These are phyloP conservation scores for Apostasia shenzhenica DNA, from an alignment of 106 monocot genomes.

Conservation along the genomic window DNA sequence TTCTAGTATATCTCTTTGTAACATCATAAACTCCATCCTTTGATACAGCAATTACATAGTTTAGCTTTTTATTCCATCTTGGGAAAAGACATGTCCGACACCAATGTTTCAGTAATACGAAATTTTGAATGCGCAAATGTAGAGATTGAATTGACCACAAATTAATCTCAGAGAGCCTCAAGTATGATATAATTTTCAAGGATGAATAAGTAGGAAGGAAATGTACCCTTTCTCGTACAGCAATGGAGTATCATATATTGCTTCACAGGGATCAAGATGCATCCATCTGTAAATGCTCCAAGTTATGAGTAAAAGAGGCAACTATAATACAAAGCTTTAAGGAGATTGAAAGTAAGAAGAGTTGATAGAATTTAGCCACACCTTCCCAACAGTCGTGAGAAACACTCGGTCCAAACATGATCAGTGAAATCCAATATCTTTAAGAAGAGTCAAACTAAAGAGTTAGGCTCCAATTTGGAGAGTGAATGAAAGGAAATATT, in stretches of 20 bases:
- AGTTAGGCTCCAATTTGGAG: not conserved
- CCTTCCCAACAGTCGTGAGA: slow-evolving; percentile 69
- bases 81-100: slow-evolving; percentile 8
- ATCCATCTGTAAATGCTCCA: slow-evolving; percentile 68
- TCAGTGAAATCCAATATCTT: slow-evolving; percentile 94
- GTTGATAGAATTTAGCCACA: slow-evolving; percentile 4
- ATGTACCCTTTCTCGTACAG: slow-evolving; percentile 91
- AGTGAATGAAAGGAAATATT: not conserved
- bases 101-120: slow-evolving; percentile 3
- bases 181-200: not conserved
- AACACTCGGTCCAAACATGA: slow-evolving; percentile 98
- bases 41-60: slow-evolving; percentile 79
- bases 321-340: not conserved
- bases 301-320: slow-evolving; percentile 10
- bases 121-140: not conserved
- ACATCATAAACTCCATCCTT: slow-evolving; percentile 88
- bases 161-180: not conserved
- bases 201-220: slow-evolving; percentile 7
- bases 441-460: not conserved
- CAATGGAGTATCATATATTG: slow-evolving; percentile 80
- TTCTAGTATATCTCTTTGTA: slow-evolving; percentile 88
- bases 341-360: not conserved
- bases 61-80: slow-evolving; percentile 90
- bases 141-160: not conserved
- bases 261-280: slow-evolving; percentile 99